phyloP scores from a whole-genome alignment of 805 yeast genomes.

The Spencermartinsiella europaea region DNA sequence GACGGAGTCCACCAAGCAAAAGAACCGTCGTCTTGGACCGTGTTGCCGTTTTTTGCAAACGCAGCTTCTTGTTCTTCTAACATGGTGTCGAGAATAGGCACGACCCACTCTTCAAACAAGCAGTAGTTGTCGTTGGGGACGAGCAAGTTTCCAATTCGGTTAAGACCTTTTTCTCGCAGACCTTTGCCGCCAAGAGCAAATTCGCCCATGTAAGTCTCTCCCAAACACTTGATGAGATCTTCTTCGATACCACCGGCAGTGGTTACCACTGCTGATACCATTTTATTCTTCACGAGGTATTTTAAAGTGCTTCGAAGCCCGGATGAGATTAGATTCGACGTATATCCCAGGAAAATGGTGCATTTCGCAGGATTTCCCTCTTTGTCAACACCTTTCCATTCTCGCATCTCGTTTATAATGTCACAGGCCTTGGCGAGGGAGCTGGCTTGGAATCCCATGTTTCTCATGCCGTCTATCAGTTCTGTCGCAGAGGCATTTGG shows the following conservation, averaged over 20 bases:
- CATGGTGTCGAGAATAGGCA: slow-evolving; percentile 84
- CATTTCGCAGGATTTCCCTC: slow-evolving; percentile 61
- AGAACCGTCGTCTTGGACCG: slow-evolving; percentile 48
- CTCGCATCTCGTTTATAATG: slow-evolving; percentile 85
- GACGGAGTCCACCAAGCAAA: slow-evolving; percentile 88
- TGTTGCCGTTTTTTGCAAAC: slow-evolving; percentile 48
- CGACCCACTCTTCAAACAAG: slow-evolving; percentile 97
- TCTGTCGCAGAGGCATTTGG: slow-evolving; percentile 75
- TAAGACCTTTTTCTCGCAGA: slow-evolving; percentile 91
- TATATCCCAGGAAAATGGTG: slow-evolving; percentile 92
- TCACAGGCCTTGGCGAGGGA: slow-evolving; percentile 85
- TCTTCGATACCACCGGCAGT: slow-evolving; percentile 98
- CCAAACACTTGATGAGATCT: slow-evolving; percentile 91
- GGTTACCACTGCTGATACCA: slow-evolving; percentile 93
- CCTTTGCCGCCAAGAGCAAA: slow-evolving; percentile 74
- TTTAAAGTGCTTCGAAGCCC: slow-evolving; percentile 90
- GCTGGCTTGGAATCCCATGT: slow-evolving; percentile 97
- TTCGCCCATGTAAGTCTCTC: slow-evolving; percentile 94
- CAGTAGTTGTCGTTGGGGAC: slow-evolving; percentile 99
- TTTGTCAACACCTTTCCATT: slow-evolving; percentile 82
- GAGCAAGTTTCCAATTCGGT: slow-evolving; percentile 92
- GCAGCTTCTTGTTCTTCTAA: slow-evolving; percentile 81
- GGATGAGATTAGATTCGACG: slow-evolving; percentile 91
- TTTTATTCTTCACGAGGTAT: slow-evolving; percentile 86
- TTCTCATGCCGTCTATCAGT: slow-evolving; percentile 74